Conservation (phyloP, 2,329 filamentous ascomycete species). For the Madurella fahalii region DNA sequence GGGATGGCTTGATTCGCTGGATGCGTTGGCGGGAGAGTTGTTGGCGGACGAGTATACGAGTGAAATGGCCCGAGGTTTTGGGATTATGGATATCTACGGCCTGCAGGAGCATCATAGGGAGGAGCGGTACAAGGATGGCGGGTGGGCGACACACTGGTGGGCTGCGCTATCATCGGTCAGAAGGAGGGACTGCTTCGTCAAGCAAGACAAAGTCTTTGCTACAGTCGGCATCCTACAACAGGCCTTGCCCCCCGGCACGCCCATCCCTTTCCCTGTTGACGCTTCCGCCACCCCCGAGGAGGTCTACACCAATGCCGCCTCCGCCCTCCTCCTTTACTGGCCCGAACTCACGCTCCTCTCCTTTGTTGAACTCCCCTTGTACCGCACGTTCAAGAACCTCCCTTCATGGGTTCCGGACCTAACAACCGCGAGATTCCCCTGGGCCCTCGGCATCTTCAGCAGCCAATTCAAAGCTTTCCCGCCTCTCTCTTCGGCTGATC, state of each 20-base stretch:
- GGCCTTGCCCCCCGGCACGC: not conserved
- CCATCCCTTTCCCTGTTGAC: constrained; percentile 7
- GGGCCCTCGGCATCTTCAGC: constrained; percentile 4
- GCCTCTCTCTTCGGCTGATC: not conserved
- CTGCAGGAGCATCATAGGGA: not conserved
- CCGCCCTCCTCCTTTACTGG: constrained; percentile 6
- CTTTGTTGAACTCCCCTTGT: constrained; percentile 6
- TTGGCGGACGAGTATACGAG: not conserved
- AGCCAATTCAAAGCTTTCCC: too few species aligned
- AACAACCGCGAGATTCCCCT: constrained; percentile 1
- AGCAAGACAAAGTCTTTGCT: constrained; percentile 14
- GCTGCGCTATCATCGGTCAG: constrained; percentile 1
- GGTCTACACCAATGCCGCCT: constrained; percentile 8
- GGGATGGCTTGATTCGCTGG: constrained; percentile 3
- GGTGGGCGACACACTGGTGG: constrained; percentile 9
- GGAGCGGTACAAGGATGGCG: not conserved
- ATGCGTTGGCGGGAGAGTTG: not conserved
- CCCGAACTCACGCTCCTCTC: constrained; percentile 4
- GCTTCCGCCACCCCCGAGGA: constrained; percentile 1
- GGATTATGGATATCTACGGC: constrained; percentile 2
- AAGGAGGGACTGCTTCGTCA: constrained; percentile 2
- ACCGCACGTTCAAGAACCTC: not conserved
- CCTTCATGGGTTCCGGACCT: constrained; percentile 16
- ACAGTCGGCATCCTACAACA: constrained; percentile 8
- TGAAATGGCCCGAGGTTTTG: not conserved